A percentile compares a stretch with the other conserved stretches of the same genome.
These are phyloP conservation scores for Lepidium didymum DNA, from an alignment of 345 rosid species.

Conservation along the genomic window DNA sequence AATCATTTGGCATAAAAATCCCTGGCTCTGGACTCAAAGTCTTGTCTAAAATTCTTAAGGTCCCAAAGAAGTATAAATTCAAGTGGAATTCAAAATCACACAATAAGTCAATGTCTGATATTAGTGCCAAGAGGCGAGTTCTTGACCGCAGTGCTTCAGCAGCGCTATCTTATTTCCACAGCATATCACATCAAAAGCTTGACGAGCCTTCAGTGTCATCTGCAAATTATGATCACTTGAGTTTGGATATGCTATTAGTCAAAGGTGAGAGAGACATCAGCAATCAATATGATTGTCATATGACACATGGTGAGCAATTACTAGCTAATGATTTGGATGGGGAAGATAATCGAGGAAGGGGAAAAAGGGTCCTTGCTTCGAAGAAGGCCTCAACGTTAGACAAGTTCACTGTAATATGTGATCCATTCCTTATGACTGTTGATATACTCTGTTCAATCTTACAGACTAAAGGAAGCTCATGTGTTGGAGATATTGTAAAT, in stretches of 20 bases:
- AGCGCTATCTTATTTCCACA: slow-evolving; percentile 56
- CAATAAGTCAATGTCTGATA: slow-evolving; percentile 36
- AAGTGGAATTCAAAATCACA: slow-evolving; percentile 57
- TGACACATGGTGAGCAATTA: slow-evolving; percentile 15
- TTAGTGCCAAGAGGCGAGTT: slow-evolving; percentile 61
- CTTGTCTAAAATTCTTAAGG: slow-evolving; percentile 58
- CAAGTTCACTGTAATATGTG: slow-evolving; percentile 36
- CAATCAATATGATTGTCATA: slow-evolving; percentile 7
- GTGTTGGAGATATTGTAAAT: slow-evolving; percentile 10
- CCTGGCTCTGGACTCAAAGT: slow-evolving; percentile 67
- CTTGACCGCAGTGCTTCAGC: slow-evolving; percentile 75
- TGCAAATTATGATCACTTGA: slow-evolving; percentile 36
- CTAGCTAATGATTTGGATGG: slow-evolving; percentile 23
- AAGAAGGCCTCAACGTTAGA: slow-evolving; percentile 22
- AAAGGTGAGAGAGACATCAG: slow-evolving; percentile 33
- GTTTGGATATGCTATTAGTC: slow-evolving; percentile 33
- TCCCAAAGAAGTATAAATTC: slow-evolving; percentile 45
- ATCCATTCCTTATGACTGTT: slow-evolving; percentile 62
- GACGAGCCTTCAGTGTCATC: slow-evolving; percentile 35
- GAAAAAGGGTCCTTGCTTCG: background rate
- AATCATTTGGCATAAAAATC: slow-evolving; percentile 77
- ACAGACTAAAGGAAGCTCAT: slow-evolving; percentile 33
- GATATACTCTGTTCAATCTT: slow-evolving; percentile 37
- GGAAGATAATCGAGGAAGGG: slow-evolving; percentile 27
- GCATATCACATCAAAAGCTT: slow-evolving; percentile 35